Base-by-base conservation (phyloP, 768 basidiomycete genomes). In the Mycena kentingensis region DNA sequence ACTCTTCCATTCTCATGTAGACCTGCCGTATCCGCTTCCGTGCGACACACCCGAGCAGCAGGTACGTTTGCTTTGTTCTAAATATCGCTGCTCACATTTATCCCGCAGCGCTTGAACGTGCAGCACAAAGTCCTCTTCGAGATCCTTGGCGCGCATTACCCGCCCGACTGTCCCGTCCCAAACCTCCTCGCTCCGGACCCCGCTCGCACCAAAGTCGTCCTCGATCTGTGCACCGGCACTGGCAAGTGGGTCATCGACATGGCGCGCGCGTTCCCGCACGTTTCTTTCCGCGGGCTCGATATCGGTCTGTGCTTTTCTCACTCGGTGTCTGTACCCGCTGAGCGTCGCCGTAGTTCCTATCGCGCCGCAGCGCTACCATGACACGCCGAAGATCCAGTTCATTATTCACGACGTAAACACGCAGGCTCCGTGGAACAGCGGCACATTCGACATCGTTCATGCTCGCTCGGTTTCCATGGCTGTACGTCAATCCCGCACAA, bases 151-250 rank as follows among this genome's bases (percentile, higher is more conserved):
- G 72, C 66, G 34, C 76, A 82, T 64, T 85, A 78, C 63, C 69
- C 83, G 45, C 84, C 81, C 5, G 26, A 41, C 4, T 57, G 51
- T 35, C 87, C 87, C 32, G 80, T 90, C 21, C 56, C 61, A 27
- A 73, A 83, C 52, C 68, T 79, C 26, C 72, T 91, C 41, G 71
- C 70, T 37, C 59, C 62, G 24, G 65, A 69, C 35, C 63, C 68
- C 5, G 70, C 66, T 37, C 73, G 73, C 50, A 73, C 70, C 41
- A 80, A 73, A 66, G 75, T 76, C 52, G 86, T 77, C 37, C 73
- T 92, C 42, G 90, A 92, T 68, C 62, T 90, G n/a, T 84, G 90
- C 57, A 87, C 84, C 6, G 90, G 90, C 16, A 85, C 77, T 16
- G 90, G 90, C 5, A 70, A 64, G 69, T 92, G 90, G 90, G 73